These are phyloP conservation scores for Yamadazyma paraphyllophila DNA, from an alignment of 805 yeast genomes.

Conservation along the genomic window DNA sequence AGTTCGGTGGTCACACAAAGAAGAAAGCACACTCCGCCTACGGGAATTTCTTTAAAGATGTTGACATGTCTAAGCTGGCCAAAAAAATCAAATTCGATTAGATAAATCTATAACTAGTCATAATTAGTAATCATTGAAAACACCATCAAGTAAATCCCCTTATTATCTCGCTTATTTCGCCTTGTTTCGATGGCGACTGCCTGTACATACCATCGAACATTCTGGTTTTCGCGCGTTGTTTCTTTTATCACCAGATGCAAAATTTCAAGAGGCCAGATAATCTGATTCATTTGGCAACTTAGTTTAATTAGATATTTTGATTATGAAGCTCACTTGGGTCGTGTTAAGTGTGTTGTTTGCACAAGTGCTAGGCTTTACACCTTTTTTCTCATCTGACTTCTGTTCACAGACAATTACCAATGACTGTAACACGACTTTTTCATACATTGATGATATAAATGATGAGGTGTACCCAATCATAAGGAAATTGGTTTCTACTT, in stretches of 20 bases:
- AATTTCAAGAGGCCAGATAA: slow-evolving; percentile 4
- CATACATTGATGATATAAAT: slow-evolving; percentile 41
- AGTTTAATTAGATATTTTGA: background rate
- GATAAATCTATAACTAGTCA: background rate
- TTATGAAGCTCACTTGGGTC: background rate
- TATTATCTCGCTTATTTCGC: background rate
- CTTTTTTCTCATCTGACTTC: slow-evolving; percentile 43
- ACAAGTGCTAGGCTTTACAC: slow-evolving; percentile 20
- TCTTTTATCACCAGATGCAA: slow-evolving; percentile 8
- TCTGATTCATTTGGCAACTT: background rate
- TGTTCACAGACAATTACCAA: slow-evolving; percentile 45
- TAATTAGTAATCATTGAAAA: background rate
- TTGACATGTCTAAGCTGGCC: slow-evolving; percentile 78
- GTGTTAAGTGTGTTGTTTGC: background rate
- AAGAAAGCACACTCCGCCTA: slow-evolving; percentile 97
- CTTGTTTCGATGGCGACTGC: background rate
- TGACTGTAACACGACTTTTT: slow-evolving; percentile 45
- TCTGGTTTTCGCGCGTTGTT: background rate
- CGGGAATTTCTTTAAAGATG: slow-evolving; percentile 95
- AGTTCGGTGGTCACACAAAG: slow-evolving; percentile 97
- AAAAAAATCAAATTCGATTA: slow-evolving; percentile 85
- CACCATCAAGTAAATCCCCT: background rate
- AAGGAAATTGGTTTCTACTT: slow-evolving; percentile 59
- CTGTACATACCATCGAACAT: slow-evolving; percentile 1
- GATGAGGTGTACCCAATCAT: slow-evolving; percentile 46